These are phyloP conservation scores for Penium margaritaceum DNA, from an alignment of 139 green algal species.

Conservation along the genomic window DNA sequence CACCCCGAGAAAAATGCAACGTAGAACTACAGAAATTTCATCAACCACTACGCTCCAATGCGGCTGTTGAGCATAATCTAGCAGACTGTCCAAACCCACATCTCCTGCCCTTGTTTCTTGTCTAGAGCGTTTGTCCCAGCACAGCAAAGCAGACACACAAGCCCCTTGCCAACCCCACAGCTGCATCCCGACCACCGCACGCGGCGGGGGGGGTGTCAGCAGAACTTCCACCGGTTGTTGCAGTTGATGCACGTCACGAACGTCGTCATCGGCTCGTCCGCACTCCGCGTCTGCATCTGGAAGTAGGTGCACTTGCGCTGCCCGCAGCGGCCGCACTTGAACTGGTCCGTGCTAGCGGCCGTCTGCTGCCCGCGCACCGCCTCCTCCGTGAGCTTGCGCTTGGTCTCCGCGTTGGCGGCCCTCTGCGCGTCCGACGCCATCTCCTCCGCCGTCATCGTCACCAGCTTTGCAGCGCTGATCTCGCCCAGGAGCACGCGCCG, in stretches of 20 bases:
- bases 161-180: too few species aligned
- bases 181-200: too few species aligned
- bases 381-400: conserved; percentile 73
- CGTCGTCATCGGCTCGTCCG: conserved; percentile 70
- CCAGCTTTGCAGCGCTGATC: conserved; percentile 57
- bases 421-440: conserved; percentile 71
- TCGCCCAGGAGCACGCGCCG: conserved; percentile 54
- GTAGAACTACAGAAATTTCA: too few species aligned
- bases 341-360: conserved; percentile 83
- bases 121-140: too few species aligned
- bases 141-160: too few species aligned
- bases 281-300: conserved; percentile 69
- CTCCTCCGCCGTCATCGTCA: conserved; percentile 76
- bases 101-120: too few species aligned
- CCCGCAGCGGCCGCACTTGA: conserved; percentile 87
- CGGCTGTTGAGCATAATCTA: too few species aligned
- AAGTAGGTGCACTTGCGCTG: conserved; percentile 76
- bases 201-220: too few species aligned
- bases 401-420: conserved; percentile 74
- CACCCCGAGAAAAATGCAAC: too few species aligned
- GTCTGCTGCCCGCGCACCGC: conserved; percentile 50
- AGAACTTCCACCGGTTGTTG: conserved; percentile 87
- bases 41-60: too few species aligned
- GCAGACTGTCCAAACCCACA: too few species aligned
- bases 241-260: conserved; percentile 79